A percentile compares a stretch with the other conserved stretches of the same genome.
These are phyloP conservation scores for Cymbopogon citratus DNA, from an alignment of 176 grass and related monocot genomes.

Conservation along the genomic window DNA sequence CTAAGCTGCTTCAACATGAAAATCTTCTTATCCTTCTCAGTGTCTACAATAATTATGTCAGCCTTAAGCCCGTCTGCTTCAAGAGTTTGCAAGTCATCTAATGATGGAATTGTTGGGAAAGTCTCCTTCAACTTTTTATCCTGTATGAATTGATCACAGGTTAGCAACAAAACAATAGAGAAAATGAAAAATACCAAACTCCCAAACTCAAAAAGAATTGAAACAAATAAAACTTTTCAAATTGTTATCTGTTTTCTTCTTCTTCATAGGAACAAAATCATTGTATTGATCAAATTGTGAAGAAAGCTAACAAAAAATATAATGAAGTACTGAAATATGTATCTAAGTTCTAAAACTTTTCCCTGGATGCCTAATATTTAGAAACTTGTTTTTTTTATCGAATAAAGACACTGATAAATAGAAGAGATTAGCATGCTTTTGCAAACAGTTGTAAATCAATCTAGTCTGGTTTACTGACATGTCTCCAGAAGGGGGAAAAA, in stretches of 20 bases:
- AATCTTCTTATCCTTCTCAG: slow-evolving; percentile 93
- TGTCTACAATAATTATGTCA: slow-evolving; percentile 86
- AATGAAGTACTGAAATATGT: neutral
- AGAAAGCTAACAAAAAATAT: slow-evolving; percentile 6
- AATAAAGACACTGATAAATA: slow-evolving; percentile 2
- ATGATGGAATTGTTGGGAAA: slow-evolving; percentile 69
- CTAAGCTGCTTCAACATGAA: slow-evolving; percentile 94
- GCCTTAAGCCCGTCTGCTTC: slow-evolving; percentile 78
- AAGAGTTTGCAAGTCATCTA: slow-evolving; percentile 65
- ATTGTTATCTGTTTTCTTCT: neutral
- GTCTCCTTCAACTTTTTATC: slow-evolving; percentile 94
- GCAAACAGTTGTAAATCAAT: slow-evolving; percentile 7
- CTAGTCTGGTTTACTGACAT: neutral
- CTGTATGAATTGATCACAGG: slow-evolving; percentile 46
- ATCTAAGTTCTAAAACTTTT: neutral
- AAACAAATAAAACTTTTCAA: slow-evolving; percentile 11
- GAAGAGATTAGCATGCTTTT: neutral
- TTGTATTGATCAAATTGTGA: slow-evolving; percentile 10
- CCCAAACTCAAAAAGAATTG: neutral
- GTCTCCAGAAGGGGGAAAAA: neutral
- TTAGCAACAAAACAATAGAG: slow-evolving; percentile 1
- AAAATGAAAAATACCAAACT: slow-evolving; percentile 11
- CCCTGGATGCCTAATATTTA: slow-evolving; percentile 5
- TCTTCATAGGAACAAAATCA: neutral
- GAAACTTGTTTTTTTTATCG: slow-evolving; percentile 23